Percentiles rank a stretch among this genome's conserved stretches.
Conservation (phyloP, 2,329 filamentous ascomycete species). For the Cordyceps farinosa region DNA sequence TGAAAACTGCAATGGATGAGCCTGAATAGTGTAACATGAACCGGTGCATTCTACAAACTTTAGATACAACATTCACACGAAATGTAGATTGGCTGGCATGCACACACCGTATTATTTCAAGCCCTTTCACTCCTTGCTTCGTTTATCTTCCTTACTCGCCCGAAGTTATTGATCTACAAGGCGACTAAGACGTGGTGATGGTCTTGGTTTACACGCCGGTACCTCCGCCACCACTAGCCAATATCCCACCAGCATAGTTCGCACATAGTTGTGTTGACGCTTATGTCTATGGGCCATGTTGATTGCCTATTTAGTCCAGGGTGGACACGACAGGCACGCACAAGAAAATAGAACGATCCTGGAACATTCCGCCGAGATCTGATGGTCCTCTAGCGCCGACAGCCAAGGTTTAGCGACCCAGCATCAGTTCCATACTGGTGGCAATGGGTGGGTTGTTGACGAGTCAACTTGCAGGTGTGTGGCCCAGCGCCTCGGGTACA, state of each 20-base stretch:
- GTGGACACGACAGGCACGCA: background rate
- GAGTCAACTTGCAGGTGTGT: constrained; percentile 6
- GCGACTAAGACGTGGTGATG: no score
- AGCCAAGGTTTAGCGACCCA: background rate
- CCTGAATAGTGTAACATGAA: no score
- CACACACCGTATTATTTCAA: no score
- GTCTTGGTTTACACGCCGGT: no score
- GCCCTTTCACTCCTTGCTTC: no score
- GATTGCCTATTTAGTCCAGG: background rate
- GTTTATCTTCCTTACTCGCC: no score
- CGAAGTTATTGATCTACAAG: no score
- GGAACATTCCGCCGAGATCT: constrained; percentile 8
- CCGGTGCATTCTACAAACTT: no score
- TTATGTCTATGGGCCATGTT: no score
- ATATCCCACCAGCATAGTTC: background rate
- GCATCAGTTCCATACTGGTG: background rate
- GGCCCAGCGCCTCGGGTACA: background rate
- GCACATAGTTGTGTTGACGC: background rate
- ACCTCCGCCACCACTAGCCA: background rate
- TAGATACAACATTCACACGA: no score
- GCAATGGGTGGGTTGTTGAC: background rate
- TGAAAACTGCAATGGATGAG: no score
- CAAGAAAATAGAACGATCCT: constrained; percentile 6
- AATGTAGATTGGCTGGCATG: no score
- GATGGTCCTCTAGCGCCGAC: background rate